Evolutionary conservation across 2,329 filamentous ascomycete genomes (phyloP).

Genomic region (Neonectria neomacrospora): DNA sequence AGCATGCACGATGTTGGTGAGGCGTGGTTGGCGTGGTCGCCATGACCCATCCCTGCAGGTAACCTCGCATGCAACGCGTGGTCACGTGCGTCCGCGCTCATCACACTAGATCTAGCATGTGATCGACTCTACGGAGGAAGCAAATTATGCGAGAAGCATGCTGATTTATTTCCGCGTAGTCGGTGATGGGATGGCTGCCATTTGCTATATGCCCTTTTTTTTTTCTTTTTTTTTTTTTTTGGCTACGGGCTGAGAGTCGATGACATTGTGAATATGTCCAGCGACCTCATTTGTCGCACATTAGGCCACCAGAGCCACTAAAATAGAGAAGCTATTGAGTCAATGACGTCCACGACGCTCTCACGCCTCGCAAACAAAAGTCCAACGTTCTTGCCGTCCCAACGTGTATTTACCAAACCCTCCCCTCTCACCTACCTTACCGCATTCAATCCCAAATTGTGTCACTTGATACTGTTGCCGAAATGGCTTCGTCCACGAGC

Average conservation of each 20-base stretch:
- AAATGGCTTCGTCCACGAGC: constrained; percentile 16
- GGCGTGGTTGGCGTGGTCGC: constrained; percentile 8
- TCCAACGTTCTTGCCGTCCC: background rate
- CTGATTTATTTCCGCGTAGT: background rate
- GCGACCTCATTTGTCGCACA: constrained; percentile 2
- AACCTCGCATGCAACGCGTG: constrained; percentile 34
- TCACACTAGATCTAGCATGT: constrained; percentile 1
- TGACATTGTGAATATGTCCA: background rate
- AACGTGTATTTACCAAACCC: background rate
- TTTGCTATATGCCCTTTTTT: background rate
- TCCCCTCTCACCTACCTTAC: background rate
- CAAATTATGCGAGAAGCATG: background rate
- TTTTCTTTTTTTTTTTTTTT: background rate
- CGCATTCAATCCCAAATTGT: background rate
- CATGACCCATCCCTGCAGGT: constrained; percentile 33
- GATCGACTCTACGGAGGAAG: background rate
- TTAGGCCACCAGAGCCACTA: background rate
- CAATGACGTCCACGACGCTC: constrained; percentile 35
- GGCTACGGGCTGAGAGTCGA: background rate
- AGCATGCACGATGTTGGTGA: constrained; percentile 14
- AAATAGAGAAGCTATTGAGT: constrained; percentile 9
- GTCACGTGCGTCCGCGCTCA: constrained; percentile 44
- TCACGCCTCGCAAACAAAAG: background rate
- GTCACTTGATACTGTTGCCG: background rate
- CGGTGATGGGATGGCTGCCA: too few species aligned